Evolutionary conservation across 148 eudicot genomes (phyloP), one percentile per base, ranked within the genome.

Genomic region (Suaeda aralocaspica): DNA sequence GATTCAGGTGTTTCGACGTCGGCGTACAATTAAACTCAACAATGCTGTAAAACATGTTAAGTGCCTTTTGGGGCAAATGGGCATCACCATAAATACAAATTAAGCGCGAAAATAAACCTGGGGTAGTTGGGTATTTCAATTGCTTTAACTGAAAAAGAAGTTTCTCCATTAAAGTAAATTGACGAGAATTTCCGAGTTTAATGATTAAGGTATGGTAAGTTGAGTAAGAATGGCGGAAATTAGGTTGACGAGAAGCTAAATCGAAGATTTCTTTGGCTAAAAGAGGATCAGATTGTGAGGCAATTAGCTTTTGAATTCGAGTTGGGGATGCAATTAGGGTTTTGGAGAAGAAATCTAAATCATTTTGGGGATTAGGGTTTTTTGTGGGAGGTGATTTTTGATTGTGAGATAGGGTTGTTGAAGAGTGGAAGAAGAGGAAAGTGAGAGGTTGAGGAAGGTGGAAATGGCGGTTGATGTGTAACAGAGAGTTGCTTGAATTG

Each of bases 251-350:
- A 49, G 96, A 82, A 68, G 98, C 88, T 50, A 89, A 82, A 67
- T 89, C 89, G 75, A 92, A 92, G 62, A 92, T 89, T 59, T 92
- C 98, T 67, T 86, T 86, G 22, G 96, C 96, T 33, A 92, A 81
- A 21, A 92, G 88, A 39, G 98, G 91, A 61, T 92, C 96, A 10
- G 90, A 67, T 77, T 92, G 96, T 24, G 88, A 76, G 0, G 89
- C 78, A 31, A 92, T 86, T 16, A 92, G 67, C 75, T 92, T 92
- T 53, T 79, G 84, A 46, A 92, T 66, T 71, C 81, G 86, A 66
- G 81, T 53, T 1, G 92, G 89, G 71, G 97, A 83, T 19, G 81
- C 80, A n/a, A 81, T 58, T 52, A 63, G 76, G 79, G 82, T 57
- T 9, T 46, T 69, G 4, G 81, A 81, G 42, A 72, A 73, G 6